Percentiles rank a stretch among this genome's conserved stretches.
phyloP scores from a whole-genome alignment of 2,329 filamentous ascomycete species.

The Paecilomyces sp. region DNA sequence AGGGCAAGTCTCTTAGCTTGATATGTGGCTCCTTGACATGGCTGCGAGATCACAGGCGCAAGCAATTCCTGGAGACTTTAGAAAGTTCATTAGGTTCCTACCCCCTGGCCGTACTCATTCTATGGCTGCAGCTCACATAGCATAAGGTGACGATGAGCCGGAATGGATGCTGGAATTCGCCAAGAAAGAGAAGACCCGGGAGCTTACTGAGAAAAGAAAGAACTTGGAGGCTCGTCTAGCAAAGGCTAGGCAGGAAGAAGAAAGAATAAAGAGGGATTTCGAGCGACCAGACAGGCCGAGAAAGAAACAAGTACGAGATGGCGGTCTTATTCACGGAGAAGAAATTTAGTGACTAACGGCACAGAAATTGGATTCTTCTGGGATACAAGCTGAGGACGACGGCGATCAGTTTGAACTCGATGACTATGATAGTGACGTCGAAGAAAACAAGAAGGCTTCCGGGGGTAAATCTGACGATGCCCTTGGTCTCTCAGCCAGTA shows the following conservation, averaged over 20 bases:
- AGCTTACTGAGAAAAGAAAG: constrained; percentile 59
- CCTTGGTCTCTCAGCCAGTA: constrained; percentile 63
- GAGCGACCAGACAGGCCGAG: constrained; percentile 39
- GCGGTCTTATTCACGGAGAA: neutral
- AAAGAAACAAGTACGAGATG: constrained; percentile 37
- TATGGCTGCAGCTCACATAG: constrained; percentile 1
- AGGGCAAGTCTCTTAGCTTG: constrained; percentile 85
- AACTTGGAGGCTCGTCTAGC: constrained; percentile 68
- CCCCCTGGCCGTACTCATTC: constrained; percentile 7
- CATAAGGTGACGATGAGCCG: constrained; percentile 59
- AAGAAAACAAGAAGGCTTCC: constrained; percentile 25
- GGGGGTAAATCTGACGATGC: constrained; percentile 22
- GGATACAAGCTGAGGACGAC: constrained; percentile 28
- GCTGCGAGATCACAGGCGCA: constrained; percentile 74
- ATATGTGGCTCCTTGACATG: constrained; percentile 86
- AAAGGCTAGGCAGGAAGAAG: constrained; percentile 54
- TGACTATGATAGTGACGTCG: constrained; percentile 62
- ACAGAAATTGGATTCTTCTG: constrained; percentile 21
- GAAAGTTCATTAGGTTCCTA: constrained; percentile 36
- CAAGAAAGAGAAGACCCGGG: constrained; percentile 58
- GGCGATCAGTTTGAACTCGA: constrained; percentile 70
- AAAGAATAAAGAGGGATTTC: constrained; percentile 50
- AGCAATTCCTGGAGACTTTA: constrained; percentile 49
- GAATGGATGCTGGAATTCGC: constrained; percentile 80
- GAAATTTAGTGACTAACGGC: neutral